phyloP scores from a whole-genome alignment of 1,284 basidiomycete species.

The Cutaneotrichosporon spelunceum region DNA sequence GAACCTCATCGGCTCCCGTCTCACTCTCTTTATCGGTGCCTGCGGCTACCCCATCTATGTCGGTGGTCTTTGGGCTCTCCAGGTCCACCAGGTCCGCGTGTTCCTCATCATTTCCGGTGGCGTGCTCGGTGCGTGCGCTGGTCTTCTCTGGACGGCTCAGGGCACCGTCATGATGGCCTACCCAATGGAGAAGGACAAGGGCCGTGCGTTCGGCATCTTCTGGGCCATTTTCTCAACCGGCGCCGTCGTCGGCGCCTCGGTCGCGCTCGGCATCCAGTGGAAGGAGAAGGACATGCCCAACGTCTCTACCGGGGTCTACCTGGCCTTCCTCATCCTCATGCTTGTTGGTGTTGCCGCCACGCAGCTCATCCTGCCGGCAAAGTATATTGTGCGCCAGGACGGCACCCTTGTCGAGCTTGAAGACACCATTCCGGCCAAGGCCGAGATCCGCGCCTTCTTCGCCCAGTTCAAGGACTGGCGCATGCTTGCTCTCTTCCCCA shows the following conservation, averaged over 20 bases:
- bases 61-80: conserved; percentile 31
- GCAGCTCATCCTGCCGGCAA: conserved; percentile 42
- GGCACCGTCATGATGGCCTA: conserved; percentile 55
- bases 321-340: conserved; percentile 50
- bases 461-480: conserved; percentile 40
- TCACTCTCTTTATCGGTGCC: conserved; percentile 53
- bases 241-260: conserved; percentile 53
- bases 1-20: conserved; percentile 52
- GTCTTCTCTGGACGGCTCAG: conserved; percentile 48
- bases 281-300: conserved; percentile 26
- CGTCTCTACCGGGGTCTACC: conserved; percentile 42
- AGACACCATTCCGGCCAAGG: conserved; percentile 21
- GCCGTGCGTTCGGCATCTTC: conserved; percentile 32
- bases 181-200: conserved; percentile 46
- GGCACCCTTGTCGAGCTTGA: conserved; percentile 40
- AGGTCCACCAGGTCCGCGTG: conserved; percentile 11
- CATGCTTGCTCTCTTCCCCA: conserved; percentile 40
- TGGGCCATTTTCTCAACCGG: conserved; percentile 55
- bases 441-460: conserved; percentile 35
- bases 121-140: conserved; percentile 47
- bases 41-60: conserved; percentile 45
- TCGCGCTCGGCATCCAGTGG: conserved; percentile 50
- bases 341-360: conserved; percentile 31
- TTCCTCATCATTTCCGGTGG: conserved; percentile 53
- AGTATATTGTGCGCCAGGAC: conserved; percentile 39